Evolutionary conservation across 768 basidiomycete genomes (phyloP).

Genomic region (Saitozyma podzolica): DNA sequence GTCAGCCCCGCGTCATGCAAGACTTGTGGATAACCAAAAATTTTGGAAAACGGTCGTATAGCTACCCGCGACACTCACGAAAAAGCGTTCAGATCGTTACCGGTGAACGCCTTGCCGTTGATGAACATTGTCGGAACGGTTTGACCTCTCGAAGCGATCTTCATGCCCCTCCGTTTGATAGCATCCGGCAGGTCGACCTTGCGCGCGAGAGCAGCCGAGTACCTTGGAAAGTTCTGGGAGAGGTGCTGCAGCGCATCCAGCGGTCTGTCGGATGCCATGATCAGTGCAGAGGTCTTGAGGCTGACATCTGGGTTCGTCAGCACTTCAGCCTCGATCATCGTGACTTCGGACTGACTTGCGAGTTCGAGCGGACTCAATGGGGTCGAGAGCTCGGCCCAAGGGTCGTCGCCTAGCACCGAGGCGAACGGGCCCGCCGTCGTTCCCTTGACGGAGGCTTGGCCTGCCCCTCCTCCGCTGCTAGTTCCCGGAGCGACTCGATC

Average conservation of each 20-base stretch:
- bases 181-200: conserved; percentile 64
- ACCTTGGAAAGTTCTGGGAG: conserved; percentile 86
- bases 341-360: conserved; percentile 53
- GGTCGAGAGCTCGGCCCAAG: conserved; percentile 41
- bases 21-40: too few species aligned
- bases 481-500: conserved; percentile 59
- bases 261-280: conserved; percentile 63
- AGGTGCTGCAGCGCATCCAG: conserved; percentile 66
- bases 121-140: conserved; percentile 63
- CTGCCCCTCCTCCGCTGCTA: conserved; percentile 2
- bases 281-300: conserved; percentile 70
- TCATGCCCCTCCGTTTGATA: conserved; percentile 60
- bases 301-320: conserved; percentile 58
- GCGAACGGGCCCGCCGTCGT: conserved; percentile 13
- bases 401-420: conserved; percentile 37
- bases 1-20: too few species aligned
- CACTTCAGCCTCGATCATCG: too few species aligned
- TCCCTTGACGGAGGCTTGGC: background rate
- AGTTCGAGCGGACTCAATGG: conserved; percentile 57
- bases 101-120: conserved; percentile 68
- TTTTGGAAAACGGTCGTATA: background rate
- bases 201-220: conserved; percentile 71
- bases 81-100: conserved; percentile 70
- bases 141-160: conserved; percentile 57
- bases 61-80: conserved; percentile 53